Percentiles rank a stretch among this genome's conserved stretches.
Evolutionary conservation across 305 asterid genomes (phyloP).

Genomic region (Solanum hybrid): DNA sequence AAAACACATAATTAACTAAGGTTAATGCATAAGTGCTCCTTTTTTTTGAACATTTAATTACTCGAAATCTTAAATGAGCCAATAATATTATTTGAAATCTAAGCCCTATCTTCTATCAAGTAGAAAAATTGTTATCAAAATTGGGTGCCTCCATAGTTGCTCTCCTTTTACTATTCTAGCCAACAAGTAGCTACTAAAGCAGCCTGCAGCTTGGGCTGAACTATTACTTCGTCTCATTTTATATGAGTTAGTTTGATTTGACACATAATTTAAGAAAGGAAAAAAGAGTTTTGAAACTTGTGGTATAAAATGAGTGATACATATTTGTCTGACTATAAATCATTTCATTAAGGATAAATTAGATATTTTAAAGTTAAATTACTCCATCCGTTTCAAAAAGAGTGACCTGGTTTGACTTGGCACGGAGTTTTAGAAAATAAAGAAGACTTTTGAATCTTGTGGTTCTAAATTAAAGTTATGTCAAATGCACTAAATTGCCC

Average conservation of each 20-base stretch:
- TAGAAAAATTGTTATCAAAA: background rate
- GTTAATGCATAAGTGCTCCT: background rate
- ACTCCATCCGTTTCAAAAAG: too few relatives aligned
- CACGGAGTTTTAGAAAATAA: too few relatives aligned
- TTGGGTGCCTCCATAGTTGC: background rate
- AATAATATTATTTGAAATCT: background rate
- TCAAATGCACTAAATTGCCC: too few relatives aligned
- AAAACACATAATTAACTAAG: background rate
- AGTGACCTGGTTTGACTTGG: too few relatives aligned
- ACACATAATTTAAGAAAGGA: fast-evolving
- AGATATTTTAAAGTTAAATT: too few relatives aligned
- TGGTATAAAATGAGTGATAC: background rate
- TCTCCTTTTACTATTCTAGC: too few relatives aligned
- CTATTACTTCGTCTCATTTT: background rate
- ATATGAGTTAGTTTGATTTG: too few relatives aligned
- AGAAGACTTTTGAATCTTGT: too few relatives aligned
- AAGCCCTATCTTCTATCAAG: background rate
- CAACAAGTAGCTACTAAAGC: background rate
- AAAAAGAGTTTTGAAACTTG: background rate
- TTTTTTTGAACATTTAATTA: background rate
- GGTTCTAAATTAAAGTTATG: too few relatives aligned
- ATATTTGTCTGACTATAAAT: background rate
- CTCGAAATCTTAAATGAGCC: background rate
- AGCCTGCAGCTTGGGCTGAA: background rate
- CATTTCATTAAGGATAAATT: background rate